These are phyloP conservation scores for Aspergillus nidulans DNA, from an alignment of 495 filamentous ascomycete species.

Conservation along the genomic window DNA sequence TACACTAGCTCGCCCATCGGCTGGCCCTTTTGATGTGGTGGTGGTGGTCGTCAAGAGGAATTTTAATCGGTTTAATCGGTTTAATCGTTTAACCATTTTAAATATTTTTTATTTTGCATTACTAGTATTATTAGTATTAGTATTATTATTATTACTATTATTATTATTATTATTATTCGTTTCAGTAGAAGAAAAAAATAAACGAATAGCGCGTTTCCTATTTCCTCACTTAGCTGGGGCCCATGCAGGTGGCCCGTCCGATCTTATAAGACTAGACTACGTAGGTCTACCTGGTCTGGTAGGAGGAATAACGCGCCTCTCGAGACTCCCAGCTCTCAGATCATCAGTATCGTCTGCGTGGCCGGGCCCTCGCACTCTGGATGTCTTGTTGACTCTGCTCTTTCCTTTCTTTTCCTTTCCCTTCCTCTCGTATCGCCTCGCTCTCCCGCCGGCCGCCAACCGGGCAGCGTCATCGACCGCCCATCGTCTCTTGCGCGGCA, in stretches of 20 bases:
- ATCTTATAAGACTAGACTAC: slow-evolving; percentile 1
- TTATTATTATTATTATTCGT: too few species aligned
- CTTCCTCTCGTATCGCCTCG: too few species aligned
- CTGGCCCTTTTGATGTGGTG: too few species aligned
- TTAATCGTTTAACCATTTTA: too few species aligned
- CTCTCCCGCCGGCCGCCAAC: background rate
- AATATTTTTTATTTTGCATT: too few species aligned
- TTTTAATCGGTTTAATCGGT: too few species aligned
- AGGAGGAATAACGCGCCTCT: slow-evolving; percentile 5
- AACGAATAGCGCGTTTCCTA: background rate
- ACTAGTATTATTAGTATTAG: background rate
- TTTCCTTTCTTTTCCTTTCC: too few species aligned
- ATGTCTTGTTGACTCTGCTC: too few species aligned
- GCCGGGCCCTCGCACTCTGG: too few species aligned
- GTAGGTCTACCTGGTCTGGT: too few species aligned
- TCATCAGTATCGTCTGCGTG: background rate
- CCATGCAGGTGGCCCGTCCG: slow-evolving; percentile 7
- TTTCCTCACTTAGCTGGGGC: slow-evolving; percentile 13
- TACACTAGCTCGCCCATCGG: background rate
- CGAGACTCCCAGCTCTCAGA: background rate
- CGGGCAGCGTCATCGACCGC: background rate
- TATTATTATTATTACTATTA: too few species aligned
- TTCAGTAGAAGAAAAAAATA: background rate
- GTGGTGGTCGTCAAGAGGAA: too few species aligned
- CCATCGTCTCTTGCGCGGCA: background rate